Evolutionary conservation across 805 yeast species (phyloP).

Genomic region (Nakazawaea pomicola): DNA sequence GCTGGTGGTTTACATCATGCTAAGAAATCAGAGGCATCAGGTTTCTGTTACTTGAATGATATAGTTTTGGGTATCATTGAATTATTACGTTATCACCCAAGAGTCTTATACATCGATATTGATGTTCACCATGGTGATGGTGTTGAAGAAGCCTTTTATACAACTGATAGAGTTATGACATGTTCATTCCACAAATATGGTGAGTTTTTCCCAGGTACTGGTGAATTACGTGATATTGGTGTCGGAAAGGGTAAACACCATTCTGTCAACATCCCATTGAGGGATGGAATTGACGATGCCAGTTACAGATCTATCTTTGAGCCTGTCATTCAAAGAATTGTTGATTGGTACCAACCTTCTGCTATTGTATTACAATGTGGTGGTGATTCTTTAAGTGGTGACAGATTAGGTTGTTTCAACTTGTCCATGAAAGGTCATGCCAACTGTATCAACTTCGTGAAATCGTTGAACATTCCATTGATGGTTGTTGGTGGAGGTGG

Average conservation of each 20-base stretch:
- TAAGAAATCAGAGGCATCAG: conserved; percentile 83
- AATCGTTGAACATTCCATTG: conserved; percentile 81
- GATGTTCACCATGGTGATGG: conserved; percentile 96
- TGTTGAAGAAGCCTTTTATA: conserved; percentile 89
- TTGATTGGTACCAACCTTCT: conserved; percentile 89
- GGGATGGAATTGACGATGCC: conserved; percentile 93
- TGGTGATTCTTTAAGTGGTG: conserved; percentile 95
- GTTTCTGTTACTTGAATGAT: conserved; percentile 88
- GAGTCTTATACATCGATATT: conserved; percentile 83
- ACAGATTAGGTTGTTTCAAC: conserved; percentile 92
- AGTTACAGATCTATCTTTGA: conserved; percentile 82
- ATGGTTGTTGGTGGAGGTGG: conserved; percentile 98
- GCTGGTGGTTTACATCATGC: conserved; percentile 95
- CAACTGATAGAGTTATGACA: conserved; percentile 89
- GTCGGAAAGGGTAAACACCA: conserved; percentile 81
- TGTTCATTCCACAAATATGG: conserved; percentile 90
- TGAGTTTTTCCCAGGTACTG: conserved; percentile 92
- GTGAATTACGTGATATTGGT: conserved; percentile 79
- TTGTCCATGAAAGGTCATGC: conserved; percentile 93
- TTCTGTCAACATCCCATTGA: conserved; percentile 78
- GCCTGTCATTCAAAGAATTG: conserved; percentile 72
- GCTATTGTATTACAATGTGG: conserved; percentile 98
- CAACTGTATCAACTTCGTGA: conserved; percentile 86
- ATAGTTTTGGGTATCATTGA: conserved; percentile 82
- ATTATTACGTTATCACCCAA: conserved; percentile 73